These are phyloP conservation scores for Jaenimonas drosophilae DNA, from an alignment of 208 protist species.

Conservation along the genomic window DNA sequence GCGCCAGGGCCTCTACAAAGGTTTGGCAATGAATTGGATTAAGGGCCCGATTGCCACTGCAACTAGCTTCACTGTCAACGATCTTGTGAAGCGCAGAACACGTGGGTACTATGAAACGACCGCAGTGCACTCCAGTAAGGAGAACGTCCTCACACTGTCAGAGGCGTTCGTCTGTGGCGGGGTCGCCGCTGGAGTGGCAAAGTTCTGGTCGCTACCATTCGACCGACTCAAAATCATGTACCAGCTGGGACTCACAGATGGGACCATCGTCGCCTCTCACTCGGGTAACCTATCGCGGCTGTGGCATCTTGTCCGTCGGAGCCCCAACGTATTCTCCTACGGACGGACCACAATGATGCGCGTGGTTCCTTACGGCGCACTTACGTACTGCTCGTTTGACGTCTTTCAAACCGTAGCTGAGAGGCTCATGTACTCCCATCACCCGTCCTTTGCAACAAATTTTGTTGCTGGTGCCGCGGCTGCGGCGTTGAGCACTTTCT, in stretches of 20 bases:
- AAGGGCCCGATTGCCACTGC: constrained; percentile 87
- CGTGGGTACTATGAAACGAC: constrained; percentile 59
- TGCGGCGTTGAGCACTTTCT: constrained; percentile 67
- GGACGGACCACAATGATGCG: constrained; percentile 89
- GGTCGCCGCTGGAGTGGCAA: constrained; percentile 82
- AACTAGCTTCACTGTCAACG: constrained; percentile 89
- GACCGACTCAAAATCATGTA: constrained; percentile 92
- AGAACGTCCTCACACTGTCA: constrained; percentile 50
- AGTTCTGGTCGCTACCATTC: constrained; percentile 86
- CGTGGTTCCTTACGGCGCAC: constrained; percentile 88
- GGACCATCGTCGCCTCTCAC: no score
- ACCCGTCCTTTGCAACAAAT: constrained; percentile 57
- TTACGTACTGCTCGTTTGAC: constrained; percentile 91
- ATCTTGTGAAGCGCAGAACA: constrained; percentile 75
- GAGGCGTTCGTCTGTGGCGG: constrained; percentile 84
- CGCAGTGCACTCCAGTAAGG: constrained; percentile 16
- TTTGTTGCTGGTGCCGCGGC: constrained; percentile 75
- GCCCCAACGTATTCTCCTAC: constrained; percentile 79
- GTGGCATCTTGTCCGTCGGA: constrained; percentile 35
- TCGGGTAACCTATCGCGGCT: constrained; percentile 21
- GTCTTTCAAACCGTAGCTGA: constrained; percentile 73
- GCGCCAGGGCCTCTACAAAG: constrained; percentile 79
- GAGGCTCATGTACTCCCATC: constrained; percentile 60
- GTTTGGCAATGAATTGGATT: constrained; percentile 92
- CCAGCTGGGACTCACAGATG: constrained; percentile 64